Conservation (phyloP, 176 grass and related monocot genomes). For the Saccharum spontaneum region DNA sequence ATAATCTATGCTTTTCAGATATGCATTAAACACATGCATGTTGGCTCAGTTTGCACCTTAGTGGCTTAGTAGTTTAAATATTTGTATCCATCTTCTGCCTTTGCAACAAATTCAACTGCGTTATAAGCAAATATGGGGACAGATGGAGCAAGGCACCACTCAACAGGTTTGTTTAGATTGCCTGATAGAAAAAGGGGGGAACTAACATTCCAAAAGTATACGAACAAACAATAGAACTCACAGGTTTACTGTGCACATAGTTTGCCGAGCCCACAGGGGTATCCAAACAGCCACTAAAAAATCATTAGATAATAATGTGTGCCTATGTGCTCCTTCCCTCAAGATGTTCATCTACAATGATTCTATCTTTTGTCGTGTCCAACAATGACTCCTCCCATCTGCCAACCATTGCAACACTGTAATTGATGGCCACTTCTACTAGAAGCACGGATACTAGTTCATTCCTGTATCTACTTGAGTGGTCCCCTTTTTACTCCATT, state of each 20-base stretch:
- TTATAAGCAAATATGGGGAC: neutral
- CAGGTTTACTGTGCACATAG: neutral
- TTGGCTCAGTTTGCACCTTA: neutral
- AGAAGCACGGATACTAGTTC: neutral
- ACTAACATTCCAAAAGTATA: neutral
- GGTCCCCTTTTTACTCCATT: neutral
- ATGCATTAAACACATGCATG: constrained; percentile 10
- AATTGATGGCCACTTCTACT: constrained; percentile 1
- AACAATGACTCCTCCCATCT: neutral
- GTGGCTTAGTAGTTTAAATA: constrained; percentile 26
- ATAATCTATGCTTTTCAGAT: neutral
- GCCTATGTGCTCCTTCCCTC: neutral
- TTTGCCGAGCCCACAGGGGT: neutral
- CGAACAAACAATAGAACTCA: neutral
- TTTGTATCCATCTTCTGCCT: neutral
- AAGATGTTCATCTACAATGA: neutral
- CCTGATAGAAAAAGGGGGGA: neutral
- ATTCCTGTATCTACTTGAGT: neutral
- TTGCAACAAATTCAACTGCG: constrained; percentile 9
- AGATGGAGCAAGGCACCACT: neutral
- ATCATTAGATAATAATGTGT: neutral
- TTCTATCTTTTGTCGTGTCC: neutral
- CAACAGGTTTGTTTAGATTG: neutral
- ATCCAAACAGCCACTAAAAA: neutral
- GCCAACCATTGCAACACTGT: neutral